Evolutionary conservation across 768 basidiomycete species (phyloP).

Genomic region (Megacollybia marginata): DNA sequence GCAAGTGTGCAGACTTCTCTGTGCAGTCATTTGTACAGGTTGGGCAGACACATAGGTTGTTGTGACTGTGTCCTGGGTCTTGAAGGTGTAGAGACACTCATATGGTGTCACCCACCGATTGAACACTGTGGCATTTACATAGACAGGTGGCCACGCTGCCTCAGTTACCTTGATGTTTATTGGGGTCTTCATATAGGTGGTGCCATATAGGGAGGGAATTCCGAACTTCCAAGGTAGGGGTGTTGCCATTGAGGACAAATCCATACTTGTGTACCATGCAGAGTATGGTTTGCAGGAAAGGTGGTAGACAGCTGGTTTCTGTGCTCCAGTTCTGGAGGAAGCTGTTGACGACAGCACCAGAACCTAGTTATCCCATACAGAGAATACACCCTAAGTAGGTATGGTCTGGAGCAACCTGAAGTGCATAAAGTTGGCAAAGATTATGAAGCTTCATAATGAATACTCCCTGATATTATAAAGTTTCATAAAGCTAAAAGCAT

Average conservation of each 20-base stretch:
- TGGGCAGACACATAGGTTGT: constrained; percentile 3
- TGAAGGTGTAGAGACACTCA: background rate
- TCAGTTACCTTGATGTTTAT: too few relatives aligned
- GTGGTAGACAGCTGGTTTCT: background rate
- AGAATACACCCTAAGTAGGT: too few relatives aligned
- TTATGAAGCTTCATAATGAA: too few relatives aligned
- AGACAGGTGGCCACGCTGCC: background rate
- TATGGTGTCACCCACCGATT: background rate
- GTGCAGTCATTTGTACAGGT: background rate
- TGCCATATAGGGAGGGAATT: too few relatives aligned
- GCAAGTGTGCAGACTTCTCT: constrained; percentile 1
- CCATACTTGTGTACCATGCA: background rate
- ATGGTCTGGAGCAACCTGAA: too few relatives aligned
- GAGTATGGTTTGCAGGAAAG: background rate
- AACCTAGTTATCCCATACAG: too few relatives aligned
- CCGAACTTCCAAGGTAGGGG: background rate
- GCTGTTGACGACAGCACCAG: background rate
- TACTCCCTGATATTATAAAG: too few relatives aligned
- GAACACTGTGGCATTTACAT: background rate
- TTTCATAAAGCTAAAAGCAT: too few relatives aligned
- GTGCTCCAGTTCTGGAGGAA: background rate
- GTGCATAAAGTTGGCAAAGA: too few relatives aligned
- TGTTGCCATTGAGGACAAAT: background rate
- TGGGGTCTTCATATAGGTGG: too few relatives aligned
- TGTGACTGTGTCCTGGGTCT: background rate